Evolutionary conservation across 495 filamentous ascomycete genomes (phyloP).

Genomic region (Neurospora sp.): DNA sequence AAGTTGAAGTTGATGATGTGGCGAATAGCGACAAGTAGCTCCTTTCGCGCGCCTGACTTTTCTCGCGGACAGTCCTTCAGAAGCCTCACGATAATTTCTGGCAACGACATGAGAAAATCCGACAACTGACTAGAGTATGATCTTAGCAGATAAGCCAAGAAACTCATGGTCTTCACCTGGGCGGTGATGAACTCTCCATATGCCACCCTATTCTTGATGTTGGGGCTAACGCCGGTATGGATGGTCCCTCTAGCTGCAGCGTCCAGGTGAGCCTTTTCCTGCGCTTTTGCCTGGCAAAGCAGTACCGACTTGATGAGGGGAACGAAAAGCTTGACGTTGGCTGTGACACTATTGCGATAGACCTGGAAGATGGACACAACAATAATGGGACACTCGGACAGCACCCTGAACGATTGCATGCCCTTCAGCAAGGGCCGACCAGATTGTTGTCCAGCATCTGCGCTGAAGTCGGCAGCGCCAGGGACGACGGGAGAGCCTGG

Average conservation of each 20-base stretch:
- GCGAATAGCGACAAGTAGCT: slow-evolving; percentile 88
- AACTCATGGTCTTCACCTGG: slow-evolving; percentile 99
- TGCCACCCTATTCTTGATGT: slow-evolving; percentile 86
- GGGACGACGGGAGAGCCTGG: slow-evolving; percentile 82
- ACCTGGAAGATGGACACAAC: slow-evolving; percentile 97
- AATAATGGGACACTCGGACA: slow-evolving; percentile 96
- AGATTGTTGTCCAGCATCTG: slow-evolving; percentile 72
- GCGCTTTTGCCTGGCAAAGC: slow-evolving; percentile 81
- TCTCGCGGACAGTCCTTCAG: slow-evolving; percentile 90
- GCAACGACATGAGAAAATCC: slow-evolving; percentile 81
- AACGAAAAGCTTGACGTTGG: slow-evolving; percentile 87
- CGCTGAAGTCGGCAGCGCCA: slow-evolving; percentile 30
- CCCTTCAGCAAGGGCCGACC: slow-evolving; percentile 73
- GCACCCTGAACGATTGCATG: slow-evolving; percentile 98
- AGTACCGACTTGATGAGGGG: slow-evolving; percentile 88
- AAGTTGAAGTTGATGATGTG: slow-evolving; percentile 99
- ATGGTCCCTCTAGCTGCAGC: slow-evolving; percentile 64
- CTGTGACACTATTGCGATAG: slow-evolving; percentile 63
- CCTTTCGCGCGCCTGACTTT: slow-evolving; percentile 87
- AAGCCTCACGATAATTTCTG: slow-evolving; percentile 83
- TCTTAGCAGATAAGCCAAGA: slow-evolving; percentile 85
- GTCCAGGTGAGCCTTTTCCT: slow-evolving; percentile 82
- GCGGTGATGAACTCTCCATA: slow-evolving; percentile 97
- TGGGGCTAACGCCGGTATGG: slow-evolving; percentile 86
- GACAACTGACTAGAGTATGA: slow-evolving; percentile 78